A percentile compares a stretch with the other conserved stretches of the same genome.
These are phyloP conservation scores for Thielaviopsis musarum DNA, from an alignment of 2,329 filamentous ascomycete genomes.

Conservation along the genomic window DNA sequence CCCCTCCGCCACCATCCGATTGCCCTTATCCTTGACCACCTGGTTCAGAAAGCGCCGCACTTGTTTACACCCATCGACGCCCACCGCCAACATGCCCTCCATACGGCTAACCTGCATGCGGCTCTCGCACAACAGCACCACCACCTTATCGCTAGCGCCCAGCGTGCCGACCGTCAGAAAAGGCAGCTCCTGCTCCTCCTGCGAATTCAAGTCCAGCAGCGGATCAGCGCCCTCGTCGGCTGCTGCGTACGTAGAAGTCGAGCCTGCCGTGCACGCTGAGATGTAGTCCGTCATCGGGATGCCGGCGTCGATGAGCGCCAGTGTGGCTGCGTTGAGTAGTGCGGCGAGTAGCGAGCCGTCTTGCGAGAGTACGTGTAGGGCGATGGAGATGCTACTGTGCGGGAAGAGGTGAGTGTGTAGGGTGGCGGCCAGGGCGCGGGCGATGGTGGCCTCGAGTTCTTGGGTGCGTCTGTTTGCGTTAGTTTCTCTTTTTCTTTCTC, in stretches of 20 bases:
- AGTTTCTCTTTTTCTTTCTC: background rate
- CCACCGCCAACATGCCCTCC: slow-evolving; percentile 86
- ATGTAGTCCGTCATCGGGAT: slow-evolving; percentile 92
- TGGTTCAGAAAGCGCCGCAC: slow-evolving; percentile 66
- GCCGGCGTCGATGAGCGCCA: slow-evolving; percentile 86
- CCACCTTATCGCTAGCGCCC: slow-evolving; percentile 57
- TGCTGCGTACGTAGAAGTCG: slow-evolving; percentile 47
- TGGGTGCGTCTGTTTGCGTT: slow-evolving; percentile 46
- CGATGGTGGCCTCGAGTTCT: slow-evolving; percentile 67
- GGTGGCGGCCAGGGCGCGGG: slow-evolving; percentile 57
- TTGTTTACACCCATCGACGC: slow-evolving; percentile 79
- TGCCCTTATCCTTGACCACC: slow-evolving; percentile 57
- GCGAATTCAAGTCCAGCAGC: slow-evolving; percentile 58
- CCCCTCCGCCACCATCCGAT: slow-evolving; percentile 32
- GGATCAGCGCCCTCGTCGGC: slow-evolving; percentile 59
- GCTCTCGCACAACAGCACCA: slow-evolving; percentile 71
- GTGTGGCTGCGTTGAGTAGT: slow-evolving; percentile 76
- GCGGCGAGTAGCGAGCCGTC: slow-evolving; percentile 83
- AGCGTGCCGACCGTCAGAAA: slow-evolving; percentile 74
- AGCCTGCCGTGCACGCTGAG: slow-evolving; percentile 72
- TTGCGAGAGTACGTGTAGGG: slow-evolving; percentile 72
- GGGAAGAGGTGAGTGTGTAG: slow-evolving; percentile 81
- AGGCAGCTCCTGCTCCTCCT: slow-evolving; percentile 77
- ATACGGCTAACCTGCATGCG: slow-evolving; percentile 66
- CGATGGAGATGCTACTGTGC: slow-evolving; percentile 67